A percentile compares a stretch with the other conserved stretches of the same genome.
Conservation (phyloP, 495 filamentous ascomycete species). For the Aspergillus sclerotiicarbonarius region DNA sequence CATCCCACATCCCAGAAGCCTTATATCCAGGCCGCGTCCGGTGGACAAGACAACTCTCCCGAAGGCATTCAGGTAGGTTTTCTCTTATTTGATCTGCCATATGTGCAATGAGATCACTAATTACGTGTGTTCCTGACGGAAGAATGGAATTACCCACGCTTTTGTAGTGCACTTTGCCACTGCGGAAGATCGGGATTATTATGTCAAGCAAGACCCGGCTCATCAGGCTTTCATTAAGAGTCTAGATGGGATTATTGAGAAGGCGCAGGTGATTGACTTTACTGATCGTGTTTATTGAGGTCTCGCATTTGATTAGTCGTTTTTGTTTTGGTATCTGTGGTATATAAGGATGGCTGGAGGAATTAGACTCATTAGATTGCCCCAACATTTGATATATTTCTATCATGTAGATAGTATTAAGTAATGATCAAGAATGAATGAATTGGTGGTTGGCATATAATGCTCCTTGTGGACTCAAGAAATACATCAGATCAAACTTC, state of each 20-base stretch:
- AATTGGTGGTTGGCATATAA: too few species aligned
- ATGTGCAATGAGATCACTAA: too few species aligned
- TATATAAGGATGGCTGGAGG: too few species aligned
- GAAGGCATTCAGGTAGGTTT: conserved; percentile 63
- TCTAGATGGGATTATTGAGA: conserved; percentile 34
- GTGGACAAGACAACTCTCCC: conserved; percentile 61
- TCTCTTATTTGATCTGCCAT: too few species aligned
- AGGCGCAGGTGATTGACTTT: conserved; percentile 44
- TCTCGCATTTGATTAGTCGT: too few species aligned
- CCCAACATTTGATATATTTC: too few species aligned
- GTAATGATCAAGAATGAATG: too few species aligned
- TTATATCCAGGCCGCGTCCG: conserved; percentile 55
- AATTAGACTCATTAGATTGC: too few species aligned
- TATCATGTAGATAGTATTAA: too few species aligned
- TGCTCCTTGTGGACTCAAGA: too few species aligned
- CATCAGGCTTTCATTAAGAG: conserved; percentile 37
- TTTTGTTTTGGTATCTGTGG: too few species aligned
- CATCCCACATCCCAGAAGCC: conserved; percentile 40
- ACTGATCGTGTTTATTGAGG: conserved; percentile 15
- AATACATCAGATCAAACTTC: too few species aligned
- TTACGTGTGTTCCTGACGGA: background rate
- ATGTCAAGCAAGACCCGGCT: conserved; percentile 38
- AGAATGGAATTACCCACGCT: conserved; percentile 42
- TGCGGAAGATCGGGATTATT: conserved; percentile 43
- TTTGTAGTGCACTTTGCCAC: conserved; percentile 43